phyloP scores from a whole-genome alignment of 192 early-diverging fungal species.

The Tieghemiomyces parasiticus region DNA sequence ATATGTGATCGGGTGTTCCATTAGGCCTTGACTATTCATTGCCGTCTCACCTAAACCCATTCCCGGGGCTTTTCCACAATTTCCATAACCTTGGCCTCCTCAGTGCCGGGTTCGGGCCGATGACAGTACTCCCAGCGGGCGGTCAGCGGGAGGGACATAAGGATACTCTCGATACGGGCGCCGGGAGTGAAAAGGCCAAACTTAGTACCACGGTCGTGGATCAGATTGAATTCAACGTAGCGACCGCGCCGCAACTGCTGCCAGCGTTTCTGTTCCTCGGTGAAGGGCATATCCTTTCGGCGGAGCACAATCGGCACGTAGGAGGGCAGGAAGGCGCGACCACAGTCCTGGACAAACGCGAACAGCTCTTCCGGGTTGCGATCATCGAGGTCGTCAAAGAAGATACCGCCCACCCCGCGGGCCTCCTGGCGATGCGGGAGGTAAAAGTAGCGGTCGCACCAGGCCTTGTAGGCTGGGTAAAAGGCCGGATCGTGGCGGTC shows the following conservation, averaged over 20 bases:
- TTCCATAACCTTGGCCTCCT: slow-evolving; percentile 60
- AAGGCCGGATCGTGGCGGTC: slow-evolving; percentile 70
- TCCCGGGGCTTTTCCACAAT: slow-evolving; percentile 63
- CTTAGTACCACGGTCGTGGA: slow-evolving; percentile 95
- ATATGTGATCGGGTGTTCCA: too few relatives aligned
- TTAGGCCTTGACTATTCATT: too few relatives aligned
- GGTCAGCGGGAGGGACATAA: slow-evolving; percentile 86
- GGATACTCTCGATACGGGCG: slow-evolving; percentile 86
- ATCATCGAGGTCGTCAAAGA: slow-evolving; percentile 90
- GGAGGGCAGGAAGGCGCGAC: slow-evolving; percentile 60
- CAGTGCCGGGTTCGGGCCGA: slow-evolving; percentile 42
- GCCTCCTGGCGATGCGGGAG: slow-evolving; percentile 74
- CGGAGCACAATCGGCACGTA: slow-evolving; percentile 79
- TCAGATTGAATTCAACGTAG: slow-evolving; percentile 97
- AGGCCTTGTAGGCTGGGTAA: slow-evolving; percentile 85
- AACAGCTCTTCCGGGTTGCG: slow-evolving; percentile 61
- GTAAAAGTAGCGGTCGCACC: slow-evolving; percentile 94
- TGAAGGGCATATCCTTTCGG: slow-evolving; percentile 66
- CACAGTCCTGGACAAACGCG: slow-evolving; percentile 68
- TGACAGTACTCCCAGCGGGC: slow-evolving; percentile 94
- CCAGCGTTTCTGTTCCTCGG: slow-evolving; percentile 69
- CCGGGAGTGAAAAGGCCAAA: slow-evolving; percentile 95
- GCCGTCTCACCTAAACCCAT: slow-evolving; percentile 59
- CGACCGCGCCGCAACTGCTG: slow-evolving; percentile 89
- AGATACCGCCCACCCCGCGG: slow-evolving; percentile 93